phyloP scores from a whole-genome alignment of 805 yeast genomes.

The Metschnikowia hibisci region DNA sequence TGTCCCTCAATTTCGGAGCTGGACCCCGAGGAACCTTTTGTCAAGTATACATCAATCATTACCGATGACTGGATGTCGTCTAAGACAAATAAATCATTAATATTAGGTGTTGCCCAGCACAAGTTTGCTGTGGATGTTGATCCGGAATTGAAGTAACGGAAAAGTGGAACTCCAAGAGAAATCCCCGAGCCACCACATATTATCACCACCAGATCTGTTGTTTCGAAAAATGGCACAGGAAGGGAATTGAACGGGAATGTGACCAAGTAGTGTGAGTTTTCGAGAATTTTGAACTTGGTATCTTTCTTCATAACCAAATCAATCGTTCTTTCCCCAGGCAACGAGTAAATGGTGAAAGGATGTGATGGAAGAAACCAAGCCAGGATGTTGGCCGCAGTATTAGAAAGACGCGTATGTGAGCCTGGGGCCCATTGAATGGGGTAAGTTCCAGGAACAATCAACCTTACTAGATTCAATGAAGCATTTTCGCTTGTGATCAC shows the following conservation, averaged over 20 bases:
- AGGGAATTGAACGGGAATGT: slow-evolving; percentile 42
- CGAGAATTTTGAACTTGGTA: slow-evolving; percentile 12
- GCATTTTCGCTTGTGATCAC: slow-evolving; percentile 16
- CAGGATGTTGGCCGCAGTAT: slow-evolving; percentile 7
- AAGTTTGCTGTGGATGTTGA: slow-evolving; percentile 29
- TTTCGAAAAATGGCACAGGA: slow-evolving; percentile 40
- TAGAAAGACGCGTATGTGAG: slow-evolving; percentile 47
- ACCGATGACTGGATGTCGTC: slow-evolving; percentile 25
- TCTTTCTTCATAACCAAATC: slow-evolving; percentile 47
- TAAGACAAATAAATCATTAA: slow-evolving; percentile 46
- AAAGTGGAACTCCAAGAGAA: slow-evolving; percentile 56
- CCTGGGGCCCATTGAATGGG: slow-evolving; percentile 43
- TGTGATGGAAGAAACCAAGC: slow-evolving; percentile 54
- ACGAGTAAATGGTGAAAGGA: slow-evolving; percentile 60
- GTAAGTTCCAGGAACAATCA: slow-evolving; percentile 17
- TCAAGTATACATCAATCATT: slow-evolving; percentile 13
- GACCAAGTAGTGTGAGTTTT: slow-evolving; percentile 13
- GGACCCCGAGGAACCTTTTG: slow-evolving; percentile 1
- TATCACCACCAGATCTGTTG: slow-evolving; percentile 48
- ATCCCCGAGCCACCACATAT: slow-evolving; percentile 76
- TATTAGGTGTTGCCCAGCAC: slow-evolving; percentile 52
- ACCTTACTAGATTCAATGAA: slow-evolving; percentile 19
- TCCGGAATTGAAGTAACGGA: slow-evolving; percentile 33
- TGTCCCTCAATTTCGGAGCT: slow-evolving; percentile 13
- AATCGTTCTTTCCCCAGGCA: slow-evolving; percentile 34